Evolutionary conservation across 2,329 filamentous ascomycete species (phyloP).

Genomic region (Exophiala oligosperma): DNA sequence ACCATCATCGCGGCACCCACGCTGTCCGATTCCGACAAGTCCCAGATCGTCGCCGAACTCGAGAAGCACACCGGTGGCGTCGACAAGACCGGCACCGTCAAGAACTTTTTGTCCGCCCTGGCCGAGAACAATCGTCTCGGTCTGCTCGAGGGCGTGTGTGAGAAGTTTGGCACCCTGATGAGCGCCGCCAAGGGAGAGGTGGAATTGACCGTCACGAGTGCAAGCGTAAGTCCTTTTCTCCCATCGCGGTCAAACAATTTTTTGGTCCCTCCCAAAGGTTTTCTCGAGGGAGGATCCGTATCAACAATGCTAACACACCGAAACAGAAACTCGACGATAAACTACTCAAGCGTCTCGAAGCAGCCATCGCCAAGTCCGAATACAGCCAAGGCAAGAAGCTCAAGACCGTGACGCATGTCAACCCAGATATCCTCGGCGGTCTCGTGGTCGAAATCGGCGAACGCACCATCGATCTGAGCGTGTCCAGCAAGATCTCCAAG

Average conservation of each 20-base stretch:
- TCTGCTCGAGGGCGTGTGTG: constrained; percentile 75
- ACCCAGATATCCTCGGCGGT: constrained; percentile 90
- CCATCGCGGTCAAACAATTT: no score
- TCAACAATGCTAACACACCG: not conserved
- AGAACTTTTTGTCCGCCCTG: constrained; percentile 88
- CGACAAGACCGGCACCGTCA: constrained; percentile 76
- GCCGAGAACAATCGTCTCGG: constrained; percentile 96
- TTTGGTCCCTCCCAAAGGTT: no score
- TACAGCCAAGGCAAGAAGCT: constrained; percentile 95
- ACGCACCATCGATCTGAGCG: constrained; percentile 95
- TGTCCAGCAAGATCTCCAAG: constrained; percentile 91
- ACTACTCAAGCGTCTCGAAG: constrained; percentile 82
- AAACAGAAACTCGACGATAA: constrained; percentile 78
- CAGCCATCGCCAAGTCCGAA: constrained; percentile 82
- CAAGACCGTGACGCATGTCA: constrained; percentile 94
- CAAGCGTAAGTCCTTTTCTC: constrained; percentile 62
- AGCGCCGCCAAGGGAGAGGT: constrained; percentile 88
- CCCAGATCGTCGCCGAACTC: constrained; percentile 81
- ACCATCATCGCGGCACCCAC: constrained; percentile 77
- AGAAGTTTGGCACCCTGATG: constrained; percentile 87
- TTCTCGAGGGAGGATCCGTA: no score
- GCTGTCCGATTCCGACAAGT: constrained; percentile 76
- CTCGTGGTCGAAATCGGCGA: constrained; percentile 95
- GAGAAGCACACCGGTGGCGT: constrained; percentile 72
- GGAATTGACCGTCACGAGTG: constrained; percentile 87